These are phyloP conservation scores for Saprolegnia parasitica DNA, from an alignment of 352 stramenopile species.

Conservation along the genomic window DNA sequence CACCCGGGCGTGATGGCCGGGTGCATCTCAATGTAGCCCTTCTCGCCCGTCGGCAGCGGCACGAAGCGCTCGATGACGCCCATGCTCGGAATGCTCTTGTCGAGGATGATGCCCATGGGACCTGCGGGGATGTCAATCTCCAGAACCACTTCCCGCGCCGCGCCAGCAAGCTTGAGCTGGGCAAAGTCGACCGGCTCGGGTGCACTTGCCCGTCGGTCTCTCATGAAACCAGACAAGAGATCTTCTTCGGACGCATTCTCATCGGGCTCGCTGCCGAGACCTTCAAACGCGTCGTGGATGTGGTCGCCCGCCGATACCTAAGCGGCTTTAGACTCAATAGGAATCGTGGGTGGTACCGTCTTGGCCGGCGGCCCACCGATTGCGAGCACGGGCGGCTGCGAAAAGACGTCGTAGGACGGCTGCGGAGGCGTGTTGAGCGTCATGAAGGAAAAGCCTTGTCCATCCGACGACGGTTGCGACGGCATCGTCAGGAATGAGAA, in stretches of 20 bases:
- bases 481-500: conserved; percentile 47
- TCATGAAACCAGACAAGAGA: conserved; percentile 30
- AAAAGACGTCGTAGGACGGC: conserved; percentile 55
- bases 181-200: conserved; percentile 27
- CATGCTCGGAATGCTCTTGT: conserved; percentile 73
- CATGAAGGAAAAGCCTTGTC: conserved; percentile 23
- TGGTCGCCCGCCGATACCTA: conserved; percentile 40
- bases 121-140: conserved; percentile 75
- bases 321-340: background rate
- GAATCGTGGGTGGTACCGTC: background rate
- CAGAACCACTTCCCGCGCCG: conserved; percentile 68
- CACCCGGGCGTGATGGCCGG: conserved; percentile 74
- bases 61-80: conserved; percentile 75
- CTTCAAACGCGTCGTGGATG: conserved; percentile 82
- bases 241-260: conserved; percentile 29
- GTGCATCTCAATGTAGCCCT: conserved; percentile 73
- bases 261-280: conserved; percentile 40
- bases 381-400: conserved; percentile 37
- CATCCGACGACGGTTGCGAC: background rate
- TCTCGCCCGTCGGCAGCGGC: conserved; percentile 56
- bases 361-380: background rate
- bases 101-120: conserved; percentile 77
- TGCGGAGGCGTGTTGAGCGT: conserved; percentile 30
- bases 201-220: conserved; percentile 24
- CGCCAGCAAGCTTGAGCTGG: conserved; percentile 34